Evolutionary conservation across 2,329 filamentous ascomycete species (phyloP).

Genomic region (Lojkania enalia): DNA sequence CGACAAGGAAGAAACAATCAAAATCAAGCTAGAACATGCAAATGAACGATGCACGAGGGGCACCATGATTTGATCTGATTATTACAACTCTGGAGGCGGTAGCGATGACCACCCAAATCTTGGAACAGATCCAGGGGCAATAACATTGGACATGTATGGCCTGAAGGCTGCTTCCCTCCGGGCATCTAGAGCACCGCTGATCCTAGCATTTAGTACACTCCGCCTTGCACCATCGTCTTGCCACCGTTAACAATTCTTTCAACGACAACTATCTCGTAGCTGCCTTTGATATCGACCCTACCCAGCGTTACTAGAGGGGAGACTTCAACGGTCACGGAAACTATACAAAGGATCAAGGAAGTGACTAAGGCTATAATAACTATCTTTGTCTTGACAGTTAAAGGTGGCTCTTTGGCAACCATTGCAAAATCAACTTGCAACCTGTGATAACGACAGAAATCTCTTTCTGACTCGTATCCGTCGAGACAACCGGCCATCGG

Average conservation of each 20-base stretch:
- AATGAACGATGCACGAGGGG: background rate
- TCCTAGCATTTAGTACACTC: constrained; percentile 3
- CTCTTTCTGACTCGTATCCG: background rate
- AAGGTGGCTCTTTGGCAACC: background rate
- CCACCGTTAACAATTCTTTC: constrained; percentile 6
- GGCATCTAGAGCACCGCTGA: background rate
- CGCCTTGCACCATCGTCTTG: constrained; percentile 13
- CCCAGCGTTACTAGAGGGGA: background rate
- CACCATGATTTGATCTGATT: background rate
- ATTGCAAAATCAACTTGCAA: background rate
- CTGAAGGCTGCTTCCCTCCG: background rate
- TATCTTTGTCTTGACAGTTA: background rate
- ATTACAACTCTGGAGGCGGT: background rate
- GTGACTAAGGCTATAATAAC: background rate
- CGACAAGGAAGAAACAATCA: background rate
- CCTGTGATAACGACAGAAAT: background rate
- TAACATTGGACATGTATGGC: background rate
- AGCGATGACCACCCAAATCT: too few species aligned
- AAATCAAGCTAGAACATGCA: background rate
- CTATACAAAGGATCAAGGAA: background rate
- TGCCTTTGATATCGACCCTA: constrained; percentile 5
- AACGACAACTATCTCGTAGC: constrained; percentile 11
- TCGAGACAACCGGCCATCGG: background rate
- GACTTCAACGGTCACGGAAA: background rate
- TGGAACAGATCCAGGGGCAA: too few species aligned